Evolutionary conservation across 2,329 filamentous ascomycete genomes (phyloP).

Genomic region (Cladosporium austrohemisphaericum): DNA sequence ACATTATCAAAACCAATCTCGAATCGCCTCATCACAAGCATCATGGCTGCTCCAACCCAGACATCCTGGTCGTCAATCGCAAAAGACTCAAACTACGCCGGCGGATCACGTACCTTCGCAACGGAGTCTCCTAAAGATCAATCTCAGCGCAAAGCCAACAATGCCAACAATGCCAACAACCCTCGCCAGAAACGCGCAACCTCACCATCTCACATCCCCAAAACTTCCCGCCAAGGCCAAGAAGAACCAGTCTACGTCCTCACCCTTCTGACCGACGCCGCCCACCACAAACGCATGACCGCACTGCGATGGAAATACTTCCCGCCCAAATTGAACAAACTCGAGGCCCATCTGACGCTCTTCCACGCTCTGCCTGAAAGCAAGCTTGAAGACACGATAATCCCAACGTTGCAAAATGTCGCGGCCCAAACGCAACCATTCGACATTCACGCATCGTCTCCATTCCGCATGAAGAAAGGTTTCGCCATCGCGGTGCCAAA

Average conservation of each 20-base stretch:
- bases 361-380: constrained; percentile 46
- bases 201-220: constrained; percentile 28
- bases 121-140: too few species aligned
- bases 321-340: constrained; percentile 41
- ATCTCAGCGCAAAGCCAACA: neutral
- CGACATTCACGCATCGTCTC: constrained; percentile 35
- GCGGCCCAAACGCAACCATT: constrained; percentile 34
- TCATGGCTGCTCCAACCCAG: neutral
- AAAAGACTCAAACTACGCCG: constrained; percentile 3
- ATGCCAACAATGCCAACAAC: constrained; percentile 1
- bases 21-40: neutral
- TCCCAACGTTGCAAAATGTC: constrained; percentile 32
- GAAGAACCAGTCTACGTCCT: constrained; percentile 42
- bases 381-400: constrained; percentile 34
- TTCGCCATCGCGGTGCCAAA: constrained; percentile 38
- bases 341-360: constrained; percentile 43
- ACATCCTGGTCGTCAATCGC: constrained; percentile 12
- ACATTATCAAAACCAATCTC: neutral
- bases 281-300: constrained; percentile 39
- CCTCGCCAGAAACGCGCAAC: constrained; percentile 18
- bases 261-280: constrained; percentile 39
- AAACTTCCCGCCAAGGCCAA: constrained; percentile 29
- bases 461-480: constrained; percentile 41
- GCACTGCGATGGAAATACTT: constrained; percentile 40
- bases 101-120: constrained; percentile 7